Evolutionary conservation across 169 alveolate genomes (phyloP).

Genomic region (Plasmodium chabaudi): DNA sequence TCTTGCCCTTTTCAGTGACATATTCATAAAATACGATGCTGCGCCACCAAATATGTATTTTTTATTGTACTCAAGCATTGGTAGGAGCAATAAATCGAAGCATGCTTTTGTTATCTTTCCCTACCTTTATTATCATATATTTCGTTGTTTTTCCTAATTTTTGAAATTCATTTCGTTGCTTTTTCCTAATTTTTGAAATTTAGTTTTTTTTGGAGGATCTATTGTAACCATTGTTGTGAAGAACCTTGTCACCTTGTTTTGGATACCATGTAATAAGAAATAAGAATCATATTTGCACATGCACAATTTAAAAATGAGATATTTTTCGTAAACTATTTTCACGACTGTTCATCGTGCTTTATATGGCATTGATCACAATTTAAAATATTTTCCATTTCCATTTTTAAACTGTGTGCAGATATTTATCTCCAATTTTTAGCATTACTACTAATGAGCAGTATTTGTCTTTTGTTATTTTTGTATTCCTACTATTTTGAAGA

Average conservation of each 20-base stretch:
- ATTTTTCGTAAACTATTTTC: not conserved
- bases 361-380: not conserved
- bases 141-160: not conserved
- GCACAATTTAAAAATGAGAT: too few relatives aligned
- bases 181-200: too few relatives aligned
- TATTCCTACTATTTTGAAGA: constrained; percentile 14
- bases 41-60: constrained; percentile 46
- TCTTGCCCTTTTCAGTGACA: constrained; percentile 17
- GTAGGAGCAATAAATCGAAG: not conserved
- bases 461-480: constrained; percentile 13
- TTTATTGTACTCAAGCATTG: constrained; percentile 21
- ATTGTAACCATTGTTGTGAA: constrained; percentile 15
- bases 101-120: too few relatives aligned
- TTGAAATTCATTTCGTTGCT: not conserved
- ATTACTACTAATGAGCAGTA: constrained; percentile 1
- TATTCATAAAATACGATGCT: constrained; percentile 28
- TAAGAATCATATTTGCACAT: too few relatives aligned
- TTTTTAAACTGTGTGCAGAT: constrained; percentile 18
- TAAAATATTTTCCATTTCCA: not conserved
- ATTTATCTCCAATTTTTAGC: constrained; percentile 13
- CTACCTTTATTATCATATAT: too few relatives aligned
- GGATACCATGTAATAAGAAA: constrained; percentile 20
- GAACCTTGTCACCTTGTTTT: constrained; percentile 7
- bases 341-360: too few relatives aligned
- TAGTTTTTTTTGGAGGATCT: constrained; percentile 34